These are phyloP conservation scores for Ramalina peruviana DNA, from an alignment of 495 filamentous ascomycete genomes.

Conservation along the genomic window DNA sequence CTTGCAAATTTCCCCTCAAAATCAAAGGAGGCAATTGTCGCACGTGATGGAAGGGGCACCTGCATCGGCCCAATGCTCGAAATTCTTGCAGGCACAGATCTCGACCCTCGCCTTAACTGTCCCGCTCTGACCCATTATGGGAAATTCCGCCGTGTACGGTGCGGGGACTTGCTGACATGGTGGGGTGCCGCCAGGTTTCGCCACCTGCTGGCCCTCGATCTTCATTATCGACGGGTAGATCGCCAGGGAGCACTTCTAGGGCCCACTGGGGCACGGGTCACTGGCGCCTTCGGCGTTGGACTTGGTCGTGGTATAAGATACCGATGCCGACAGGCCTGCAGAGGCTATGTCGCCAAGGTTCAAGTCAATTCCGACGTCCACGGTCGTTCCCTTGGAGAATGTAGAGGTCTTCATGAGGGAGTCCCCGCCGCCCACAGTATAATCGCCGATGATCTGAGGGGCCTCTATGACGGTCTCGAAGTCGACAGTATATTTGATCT, in stretches of 20 bases:
- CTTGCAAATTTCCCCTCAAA: no score
- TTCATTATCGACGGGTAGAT: background rate
- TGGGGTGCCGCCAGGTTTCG: no score
- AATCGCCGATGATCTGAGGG: background rate
- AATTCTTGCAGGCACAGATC: conserved; percentile 2
- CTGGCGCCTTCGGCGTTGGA: background rate
- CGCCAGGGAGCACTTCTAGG: background rate
- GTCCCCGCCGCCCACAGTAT: background rate
- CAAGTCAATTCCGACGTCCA: background rate
- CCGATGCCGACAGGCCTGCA: background rate
- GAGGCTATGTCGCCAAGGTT: background rate
- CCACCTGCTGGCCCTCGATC: background rate
- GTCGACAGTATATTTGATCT: background rate
- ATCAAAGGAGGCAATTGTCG: no score
- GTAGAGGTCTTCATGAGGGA: background rate
- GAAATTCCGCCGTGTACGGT: background rate
- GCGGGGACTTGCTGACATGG: background rate
- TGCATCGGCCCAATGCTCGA: background rate
- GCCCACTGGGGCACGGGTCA: background rate
- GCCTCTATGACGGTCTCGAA: background rate
- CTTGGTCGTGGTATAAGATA: background rate
- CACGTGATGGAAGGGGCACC: background rate
- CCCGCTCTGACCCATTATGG: background rate
- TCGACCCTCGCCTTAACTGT: background rate
- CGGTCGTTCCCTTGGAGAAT: background rate